Percentiles rank a stretch among this genome's conserved stretches.
phyloP scores from a whole-genome alignment of 768 basidiomycete species.

The Pulveroboletus ravenelii region DNA sequence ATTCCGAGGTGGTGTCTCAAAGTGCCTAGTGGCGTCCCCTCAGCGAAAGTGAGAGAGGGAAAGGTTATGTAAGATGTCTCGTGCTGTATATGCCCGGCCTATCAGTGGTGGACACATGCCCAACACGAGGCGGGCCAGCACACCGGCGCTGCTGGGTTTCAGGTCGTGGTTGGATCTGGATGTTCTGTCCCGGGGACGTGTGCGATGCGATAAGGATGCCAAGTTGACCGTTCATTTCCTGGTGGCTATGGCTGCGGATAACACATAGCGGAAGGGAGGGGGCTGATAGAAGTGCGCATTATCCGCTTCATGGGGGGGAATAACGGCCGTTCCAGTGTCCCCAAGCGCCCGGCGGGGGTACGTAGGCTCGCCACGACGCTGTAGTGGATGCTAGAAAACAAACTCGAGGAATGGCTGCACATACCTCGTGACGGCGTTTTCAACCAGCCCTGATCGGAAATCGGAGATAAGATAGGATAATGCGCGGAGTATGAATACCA shows the following conservation, averaged over 20 bases:
- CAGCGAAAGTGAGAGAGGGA: neutral
- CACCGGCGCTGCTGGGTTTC: neutral
- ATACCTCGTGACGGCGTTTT: too few relatives aligned
- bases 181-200: neutral
- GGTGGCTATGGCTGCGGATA: neutral
- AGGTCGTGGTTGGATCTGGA: neutral
- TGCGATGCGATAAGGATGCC: neutral
- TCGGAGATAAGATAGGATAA: slow-evolving; percentile 12
- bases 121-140: slow-evolving; percentile 19
- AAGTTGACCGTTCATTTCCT: neutral
- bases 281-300: neutral
- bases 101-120: slow-evolving; percentile 8
- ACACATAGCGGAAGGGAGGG: neutral
- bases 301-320: neutral
- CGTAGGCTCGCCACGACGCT: too few relatives aligned
- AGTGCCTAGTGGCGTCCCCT: neutral
- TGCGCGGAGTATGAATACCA: slow-evolving; percentile 3
- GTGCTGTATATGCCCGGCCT: slow-evolving; percentile 4
- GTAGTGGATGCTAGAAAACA: too few relatives aligned
- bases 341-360: too few relatives aligned
- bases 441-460: neutral
- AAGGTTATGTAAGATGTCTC: slow-evolving; percentile 12
- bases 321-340: too few relatives aligned
- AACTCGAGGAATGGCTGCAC: too few relatives aligned
- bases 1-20: neutral